Evolutionary conservation across 371 early-diverging fungal species (phyloP).

Genomic region (Choanephora cucurbitarum): DNA sequence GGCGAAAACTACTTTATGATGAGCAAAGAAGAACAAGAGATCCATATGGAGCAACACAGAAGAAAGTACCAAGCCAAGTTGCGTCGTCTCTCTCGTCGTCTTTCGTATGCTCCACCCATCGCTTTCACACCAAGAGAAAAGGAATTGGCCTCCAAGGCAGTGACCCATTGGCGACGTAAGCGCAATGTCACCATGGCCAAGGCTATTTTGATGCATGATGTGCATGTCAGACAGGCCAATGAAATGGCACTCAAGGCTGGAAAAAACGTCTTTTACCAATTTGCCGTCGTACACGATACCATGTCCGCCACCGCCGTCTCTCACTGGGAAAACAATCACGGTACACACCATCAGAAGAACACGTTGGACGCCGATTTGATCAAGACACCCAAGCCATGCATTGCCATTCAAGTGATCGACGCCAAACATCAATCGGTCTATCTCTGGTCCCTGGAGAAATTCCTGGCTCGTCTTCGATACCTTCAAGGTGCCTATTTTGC

Average conservation of each 20-base stretch:
- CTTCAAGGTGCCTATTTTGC: conserved; percentile 68
- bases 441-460: conserved; percentile 68
- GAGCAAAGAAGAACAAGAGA: conserved; percentile 47
- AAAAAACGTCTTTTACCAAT: conserved; percentile 78
- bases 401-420: conserved; percentile 69
- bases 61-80: conserved; percentile 54
- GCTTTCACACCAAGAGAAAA: conserved; percentile 46
- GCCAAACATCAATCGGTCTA: conserved; percentile 63
- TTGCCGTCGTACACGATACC: conserved; percentile 58
- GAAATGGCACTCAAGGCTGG: conserved; percentile 70
- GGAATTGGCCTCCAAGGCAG: conserved; percentile 46
- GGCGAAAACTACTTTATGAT: conserved; percentile 14
- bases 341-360: conserved; percentile 22
- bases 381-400: conserved; percentile 48
- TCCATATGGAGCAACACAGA: conserved; percentile 49
- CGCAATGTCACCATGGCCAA: conserved; percentile 68
- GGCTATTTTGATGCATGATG: conserved; percentile 60
- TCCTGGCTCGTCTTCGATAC: conserved; percentile 54
- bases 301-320: conserved; percentile 48
- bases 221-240: conserved; percentile 78
- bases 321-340: conserved; percentile 55
- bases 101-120: conserved; percentile 21
- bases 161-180: conserved; percentile 58
- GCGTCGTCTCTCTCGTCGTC: conserved; percentile 32
- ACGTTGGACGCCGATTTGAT: conserved; percentile 47